A percentile compares a stretch with the other conserved stretches of the same genome.
phyloP scores from a whole-genome alignment of 805 yeast genomes.

The Metschnikowia matae region DNA sequence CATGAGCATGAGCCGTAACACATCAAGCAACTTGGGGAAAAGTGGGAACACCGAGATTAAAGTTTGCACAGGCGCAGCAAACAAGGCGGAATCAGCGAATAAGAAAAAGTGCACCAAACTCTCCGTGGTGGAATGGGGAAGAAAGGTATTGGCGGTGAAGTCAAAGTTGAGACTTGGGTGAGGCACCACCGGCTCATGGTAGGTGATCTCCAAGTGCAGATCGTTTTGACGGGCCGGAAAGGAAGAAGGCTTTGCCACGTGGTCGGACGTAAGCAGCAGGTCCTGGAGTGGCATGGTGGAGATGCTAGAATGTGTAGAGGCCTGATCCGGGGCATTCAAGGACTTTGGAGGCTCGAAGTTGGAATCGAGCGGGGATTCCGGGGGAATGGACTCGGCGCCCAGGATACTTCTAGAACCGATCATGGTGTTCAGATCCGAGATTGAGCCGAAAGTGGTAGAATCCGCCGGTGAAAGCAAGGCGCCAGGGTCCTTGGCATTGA shows the following conservation, averaged over 20 bases:
- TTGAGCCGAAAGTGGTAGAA: neutral
- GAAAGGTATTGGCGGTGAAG: conserved; percentile 26
- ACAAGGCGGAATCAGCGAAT: conserved; percentile 20
- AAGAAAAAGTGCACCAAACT: conserved; percentile 72
- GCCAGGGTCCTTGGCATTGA: conserved; percentile 1
- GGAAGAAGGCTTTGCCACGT: neutral
- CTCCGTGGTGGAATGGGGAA: conserved; percentile 58
- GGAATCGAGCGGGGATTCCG: neutral
- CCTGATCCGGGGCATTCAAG: neutral
- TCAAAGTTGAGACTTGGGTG: conserved; percentile 45
- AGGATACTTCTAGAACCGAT: neutral
- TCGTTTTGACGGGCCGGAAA: neutral
- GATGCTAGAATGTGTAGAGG: neutral
- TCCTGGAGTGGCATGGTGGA: conserved; percentile 1
- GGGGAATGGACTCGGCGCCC: neutral
- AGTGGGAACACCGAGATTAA: conserved; percentile 31
- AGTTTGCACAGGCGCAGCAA: conserved; percentile 13
- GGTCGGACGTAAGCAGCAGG: neutral
- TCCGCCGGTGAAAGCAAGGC: neutral
- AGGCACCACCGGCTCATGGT: conserved; percentile 24
- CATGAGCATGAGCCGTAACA: conserved; percentile 21
- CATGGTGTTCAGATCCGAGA: neutral
- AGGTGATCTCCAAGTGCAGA: conserved; percentile 17
- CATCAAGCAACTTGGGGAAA: conserved; percentile 30
- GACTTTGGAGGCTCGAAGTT: neutral